Evolutionary conservation across 2,329 filamentous ascomycete genomes (phyloP).

Genomic region (Parastagonospora nodorum): DNA sequence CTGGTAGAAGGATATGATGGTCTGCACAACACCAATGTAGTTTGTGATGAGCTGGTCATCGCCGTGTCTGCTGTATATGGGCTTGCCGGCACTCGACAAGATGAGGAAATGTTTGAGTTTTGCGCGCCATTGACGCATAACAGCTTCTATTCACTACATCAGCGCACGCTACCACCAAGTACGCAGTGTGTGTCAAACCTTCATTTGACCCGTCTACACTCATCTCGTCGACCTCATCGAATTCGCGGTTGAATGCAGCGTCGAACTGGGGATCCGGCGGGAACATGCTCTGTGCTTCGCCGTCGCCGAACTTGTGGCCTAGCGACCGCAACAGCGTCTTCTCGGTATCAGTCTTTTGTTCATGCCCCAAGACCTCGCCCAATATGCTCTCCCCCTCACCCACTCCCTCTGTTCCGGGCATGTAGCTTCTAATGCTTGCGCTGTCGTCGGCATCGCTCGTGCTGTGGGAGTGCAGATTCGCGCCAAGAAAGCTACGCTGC

Average conservation of each 20-base stretch:
- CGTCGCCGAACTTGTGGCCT: slow-evolving; percentile 60
- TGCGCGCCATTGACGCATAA: slow-evolving; percentile 79
- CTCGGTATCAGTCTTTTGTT: slow-evolving; percentile 64
- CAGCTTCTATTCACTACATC: slow-evolving; percentile 43
- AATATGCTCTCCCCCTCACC: slow-evolving; percentile 84
- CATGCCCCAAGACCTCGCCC: slow-evolving; percentile 68
- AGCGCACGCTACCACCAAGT: slow-evolving; percentile 26
- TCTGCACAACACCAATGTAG: slow-evolving; percentile 94
- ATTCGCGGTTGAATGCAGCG: slow-evolving; percentile 74
- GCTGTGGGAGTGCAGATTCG: slow-evolving; percentile 49
- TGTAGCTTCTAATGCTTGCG: slow-evolving; percentile 69
- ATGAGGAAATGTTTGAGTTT: slow-evolving; percentile 98
- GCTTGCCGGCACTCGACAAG: slow-evolving; percentile 92
- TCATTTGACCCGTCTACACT: slow-evolving; percentile 60
- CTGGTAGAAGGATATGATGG: slow-evolving; percentile 96
- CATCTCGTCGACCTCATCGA: slow-evolving; percentile 72
- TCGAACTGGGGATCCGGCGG: slow-evolving; percentile 57
- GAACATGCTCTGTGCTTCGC: slow-evolving; percentile 61
- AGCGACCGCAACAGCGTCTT: slow-evolving; percentile 72
- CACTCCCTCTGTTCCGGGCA: slow-evolving; percentile 65
- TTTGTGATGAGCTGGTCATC: slow-evolving; percentile 88
- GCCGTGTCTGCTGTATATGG: slow-evolving; percentile 94
- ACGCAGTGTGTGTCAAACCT: slow-evolving; percentile 55
- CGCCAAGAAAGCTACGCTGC: slow-evolving; percentile 45
- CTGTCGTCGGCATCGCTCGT: slow-evolving; percentile 66